Percentiles rank a stretch among this genome's conserved stretches.
These are phyloP conservation scores for Euphorbia celastroides DNA, from an alignment of 441 rosid species.

Conservation along the genomic window DNA sequence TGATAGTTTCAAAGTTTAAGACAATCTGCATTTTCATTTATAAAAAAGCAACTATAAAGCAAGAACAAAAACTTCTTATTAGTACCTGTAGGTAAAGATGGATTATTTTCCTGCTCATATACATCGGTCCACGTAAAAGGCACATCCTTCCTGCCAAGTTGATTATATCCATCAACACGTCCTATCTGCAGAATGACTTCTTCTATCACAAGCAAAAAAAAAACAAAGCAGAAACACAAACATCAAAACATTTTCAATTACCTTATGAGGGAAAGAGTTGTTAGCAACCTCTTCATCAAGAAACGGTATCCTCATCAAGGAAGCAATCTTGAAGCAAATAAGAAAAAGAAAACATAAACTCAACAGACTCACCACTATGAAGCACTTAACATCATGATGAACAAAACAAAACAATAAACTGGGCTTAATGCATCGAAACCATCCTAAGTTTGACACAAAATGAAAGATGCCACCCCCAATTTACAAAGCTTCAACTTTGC, in stretches of 20 bases:
- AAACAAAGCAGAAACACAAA: neutral
- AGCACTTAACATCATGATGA: neutral
- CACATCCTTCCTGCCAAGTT: conserved; percentile 47
- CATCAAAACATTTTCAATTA: conserved; percentile 18
- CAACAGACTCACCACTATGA: neutral
- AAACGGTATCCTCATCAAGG: conserved; percentile 82
- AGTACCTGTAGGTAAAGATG: conserved; percentile 35
- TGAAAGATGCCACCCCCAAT: no score
- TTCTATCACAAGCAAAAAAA: neutral
- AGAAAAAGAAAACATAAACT: neutral
- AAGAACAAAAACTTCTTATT: neutral
- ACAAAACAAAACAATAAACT: neutral
- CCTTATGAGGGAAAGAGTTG: conserved; percentile 78
- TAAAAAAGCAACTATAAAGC: neutral
- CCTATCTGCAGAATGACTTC: conserved; percentile 49
- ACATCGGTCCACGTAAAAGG: conserved; percentile 72
- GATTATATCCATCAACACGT: conserved; percentile 61
- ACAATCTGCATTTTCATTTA: neutral
- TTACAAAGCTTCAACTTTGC: no score
- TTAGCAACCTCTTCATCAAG: conserved; percentile 73
- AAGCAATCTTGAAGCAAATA: conserved; percentile 50
- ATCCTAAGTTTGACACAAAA: no score
- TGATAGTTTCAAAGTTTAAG: neutral
- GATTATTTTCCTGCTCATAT: conserved; percentile 34
- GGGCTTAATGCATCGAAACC: no score